Evolutionary conservation across 768 basidiomycete species (phyloP).

Genomic region (Leucocoprinus sp.): DNA sequence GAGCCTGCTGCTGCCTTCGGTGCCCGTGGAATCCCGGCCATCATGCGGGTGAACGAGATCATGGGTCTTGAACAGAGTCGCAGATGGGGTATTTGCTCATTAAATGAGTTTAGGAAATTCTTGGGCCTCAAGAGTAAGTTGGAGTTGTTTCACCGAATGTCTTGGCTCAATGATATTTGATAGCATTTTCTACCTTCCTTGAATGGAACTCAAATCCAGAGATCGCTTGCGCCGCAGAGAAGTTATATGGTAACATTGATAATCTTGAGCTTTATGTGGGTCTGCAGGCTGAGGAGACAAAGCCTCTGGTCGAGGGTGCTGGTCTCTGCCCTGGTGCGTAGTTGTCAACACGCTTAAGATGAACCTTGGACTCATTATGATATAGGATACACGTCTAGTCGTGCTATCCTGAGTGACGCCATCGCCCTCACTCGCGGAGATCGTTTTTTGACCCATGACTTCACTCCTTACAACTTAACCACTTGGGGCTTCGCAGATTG

Average conservation of each 20-base stretch:
- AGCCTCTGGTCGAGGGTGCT: conserved; percentile 68
- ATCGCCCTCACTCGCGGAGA: conserved; percentile 84
- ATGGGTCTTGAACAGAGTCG: conserved; percentile 80
- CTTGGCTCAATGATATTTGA: not conserved
- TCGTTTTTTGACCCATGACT: conserved; percentile 74
- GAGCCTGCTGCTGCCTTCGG: conserved; percentile 67
- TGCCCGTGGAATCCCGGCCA: conserved; percentile 67
- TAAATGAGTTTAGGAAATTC: conserved; percentile 82
- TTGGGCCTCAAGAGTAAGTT: conserved; percentile 66
- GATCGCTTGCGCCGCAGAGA: conserved; percentile 66
- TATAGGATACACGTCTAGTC: conserved; percentile 70
- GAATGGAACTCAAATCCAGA: conserved; percentile 77
- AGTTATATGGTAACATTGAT: conserved; percentile 69
- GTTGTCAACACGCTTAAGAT: not conserved
- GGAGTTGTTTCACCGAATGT: not conserved
- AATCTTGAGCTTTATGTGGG: conserved; percentile 77
- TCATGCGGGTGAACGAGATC: conserved; percentile 71
- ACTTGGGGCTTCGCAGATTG: conserved; percentile 82
- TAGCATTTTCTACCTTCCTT: conserved; percentile 61
- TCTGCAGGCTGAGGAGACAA: conserved; percentile 70
- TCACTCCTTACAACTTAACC: conserved; percentile 73
- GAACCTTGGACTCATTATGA: not conserved
- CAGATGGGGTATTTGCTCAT: conserved; percentile 70
- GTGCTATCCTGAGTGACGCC: conserved; percentile 81
- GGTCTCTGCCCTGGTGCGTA: conserved; percentile 75